These are phyloP conservation scores for Petrea volubilis DNA, from an alignment of 257 asterid genomes.

Conservation along the genomic window DNA sequence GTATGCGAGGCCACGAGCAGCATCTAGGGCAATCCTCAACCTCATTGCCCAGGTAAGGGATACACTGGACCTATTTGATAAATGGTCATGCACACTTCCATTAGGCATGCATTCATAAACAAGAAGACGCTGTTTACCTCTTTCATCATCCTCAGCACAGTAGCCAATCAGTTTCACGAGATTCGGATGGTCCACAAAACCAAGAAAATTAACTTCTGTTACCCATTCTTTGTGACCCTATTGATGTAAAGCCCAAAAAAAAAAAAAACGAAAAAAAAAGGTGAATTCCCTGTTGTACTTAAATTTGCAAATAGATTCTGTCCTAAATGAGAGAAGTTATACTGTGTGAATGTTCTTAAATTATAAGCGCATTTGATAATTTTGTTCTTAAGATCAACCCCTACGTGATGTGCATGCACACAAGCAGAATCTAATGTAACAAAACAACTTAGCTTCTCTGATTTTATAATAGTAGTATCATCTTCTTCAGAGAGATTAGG, in stretches of 20 bases:
- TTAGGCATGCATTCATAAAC: slow-evolving; percentile 79
- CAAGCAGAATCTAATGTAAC: neutral
- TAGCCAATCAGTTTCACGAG: slow-evolving; percentile 85
- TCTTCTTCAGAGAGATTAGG: neutral
- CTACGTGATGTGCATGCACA: neutral
- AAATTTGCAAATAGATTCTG: no score
- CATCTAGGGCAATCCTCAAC: slow-evolving; percentile 74
- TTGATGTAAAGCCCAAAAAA: neutral
- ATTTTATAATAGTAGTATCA: neutral
- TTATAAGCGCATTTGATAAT: neutral
- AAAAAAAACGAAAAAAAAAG: neutral
- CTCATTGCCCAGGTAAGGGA: slow-evolving; percentile 78
- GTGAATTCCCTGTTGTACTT: neutral
- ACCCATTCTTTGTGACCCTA: slow-evolving; percentile 96
- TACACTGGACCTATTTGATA: slow-evolving; percentile 44
- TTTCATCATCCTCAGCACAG: slow-evolving; percentile 86
- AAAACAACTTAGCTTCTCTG: neutral
- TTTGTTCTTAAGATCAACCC: no score
- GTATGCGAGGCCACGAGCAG: slow-evolving; percentile 82
- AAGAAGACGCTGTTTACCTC: slow-evolving; percentile 86
- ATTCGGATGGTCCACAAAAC: slow-evolving; percentile 78
- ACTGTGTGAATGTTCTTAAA: no score
- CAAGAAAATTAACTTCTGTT: slow-evolving; percentile 85
- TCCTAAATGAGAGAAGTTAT: no score
- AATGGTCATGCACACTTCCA: slow-evolving; percentile 75